Evolutionary conservation across 768 basidiomycete genomes (phyloP).

Genomic region (Cubamyces sp.): DNA sequence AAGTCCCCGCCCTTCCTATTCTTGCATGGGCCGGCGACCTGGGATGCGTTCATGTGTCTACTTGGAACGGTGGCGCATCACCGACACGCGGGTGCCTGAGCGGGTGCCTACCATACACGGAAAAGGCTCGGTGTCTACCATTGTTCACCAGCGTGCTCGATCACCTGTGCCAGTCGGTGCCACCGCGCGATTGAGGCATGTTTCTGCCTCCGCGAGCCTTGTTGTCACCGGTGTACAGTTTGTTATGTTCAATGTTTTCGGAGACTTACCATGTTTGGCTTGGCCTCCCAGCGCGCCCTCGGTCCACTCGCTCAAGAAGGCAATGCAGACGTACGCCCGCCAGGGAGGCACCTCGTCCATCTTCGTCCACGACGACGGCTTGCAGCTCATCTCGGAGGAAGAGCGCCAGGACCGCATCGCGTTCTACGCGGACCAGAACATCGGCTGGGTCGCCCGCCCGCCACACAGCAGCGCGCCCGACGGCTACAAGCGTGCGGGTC

Average conservation of each 20-base stretch:
- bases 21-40: neutral
- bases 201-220: neutral
- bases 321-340: constrained; percentile 91
- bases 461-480: constrained; percentile 61
- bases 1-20: constrained; percentile 35
- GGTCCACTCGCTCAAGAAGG: constrained; percentile 77
- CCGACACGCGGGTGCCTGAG: neutral
- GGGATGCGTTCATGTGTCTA: neutral
- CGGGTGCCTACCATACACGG: neutral
- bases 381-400: constrained; percentile 64
- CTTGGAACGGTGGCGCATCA: constrained; percentile 4
- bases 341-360: constrained; percentile 84
- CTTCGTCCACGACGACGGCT: constrained; percentile 82
- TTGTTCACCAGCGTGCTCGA: neutral
- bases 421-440: constrained; percentile 78
- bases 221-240: neutral
- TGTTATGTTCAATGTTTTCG: neutral
- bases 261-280: constrained; percentile 12
- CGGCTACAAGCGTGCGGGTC: constrained; percentile 80
- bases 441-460: constrained; percentile 86
- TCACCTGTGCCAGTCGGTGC: neutral
- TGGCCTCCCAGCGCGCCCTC: constrained; percentile 59
- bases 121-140: neutral
- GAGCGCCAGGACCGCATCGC: constrained; percentile 68
- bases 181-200: no score